These are phyloP conservation scores for Sclerotinia trifoliorum DNA, from an alignment of 2,329 filamentous ascomycete species.

Conservation along the genomic window DNA sequence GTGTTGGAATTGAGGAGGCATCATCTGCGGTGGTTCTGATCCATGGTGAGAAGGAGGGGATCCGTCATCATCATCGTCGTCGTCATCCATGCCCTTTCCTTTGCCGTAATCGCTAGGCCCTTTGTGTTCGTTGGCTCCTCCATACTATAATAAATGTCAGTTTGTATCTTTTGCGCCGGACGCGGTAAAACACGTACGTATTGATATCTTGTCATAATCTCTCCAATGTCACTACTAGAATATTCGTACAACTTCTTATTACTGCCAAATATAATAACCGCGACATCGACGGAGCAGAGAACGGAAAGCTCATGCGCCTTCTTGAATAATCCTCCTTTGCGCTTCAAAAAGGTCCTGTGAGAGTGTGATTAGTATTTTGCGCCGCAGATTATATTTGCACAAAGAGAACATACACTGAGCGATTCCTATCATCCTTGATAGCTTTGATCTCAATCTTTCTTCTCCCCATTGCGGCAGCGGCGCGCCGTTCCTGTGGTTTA, in stretches of 20 bases:
- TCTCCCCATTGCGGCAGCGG: constrained; percentile 70
- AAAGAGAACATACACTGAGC: constrained; percentile 72
- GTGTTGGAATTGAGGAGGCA: constrained; percentile 68
- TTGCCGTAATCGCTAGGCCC: constrained; percentile 89
- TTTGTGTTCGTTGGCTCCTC: constrained; percentile 92
- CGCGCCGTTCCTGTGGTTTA: constrained; percentile 37
- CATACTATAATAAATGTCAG: constrained; percentile 62
- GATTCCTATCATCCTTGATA: constrained; percentile 97
- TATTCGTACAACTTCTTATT: constrained; percentile 99
- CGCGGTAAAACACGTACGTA: constrained; percentile 64
- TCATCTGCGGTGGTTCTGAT: constrained; percentile 56
- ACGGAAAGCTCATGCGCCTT: constrained; percentile 98
- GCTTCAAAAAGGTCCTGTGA: constrained; percentile 89
- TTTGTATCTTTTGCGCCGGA: constrained; percentile 7
- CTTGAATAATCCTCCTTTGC: constrained; percentile 98
- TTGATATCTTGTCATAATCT: constrained; percentile 83
- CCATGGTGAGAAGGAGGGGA: constrained; percentile 55
- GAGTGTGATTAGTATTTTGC: constrained; percentile 22
- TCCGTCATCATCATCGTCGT: constrained; percentile 68
- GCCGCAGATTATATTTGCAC: constrained; percentile 14
- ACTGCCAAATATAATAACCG: constrained; percentile 96
- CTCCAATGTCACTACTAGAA: constrained; percentile 89
- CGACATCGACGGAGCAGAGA: constrained; percentile 96
- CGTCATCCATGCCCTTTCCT: constrained; percentile 68
- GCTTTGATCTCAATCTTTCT: constrained; percentile 99